phyloP scores from a whole-genome alignment of 331 rosid species.

The Erythrophleum ivorense region DNA sequence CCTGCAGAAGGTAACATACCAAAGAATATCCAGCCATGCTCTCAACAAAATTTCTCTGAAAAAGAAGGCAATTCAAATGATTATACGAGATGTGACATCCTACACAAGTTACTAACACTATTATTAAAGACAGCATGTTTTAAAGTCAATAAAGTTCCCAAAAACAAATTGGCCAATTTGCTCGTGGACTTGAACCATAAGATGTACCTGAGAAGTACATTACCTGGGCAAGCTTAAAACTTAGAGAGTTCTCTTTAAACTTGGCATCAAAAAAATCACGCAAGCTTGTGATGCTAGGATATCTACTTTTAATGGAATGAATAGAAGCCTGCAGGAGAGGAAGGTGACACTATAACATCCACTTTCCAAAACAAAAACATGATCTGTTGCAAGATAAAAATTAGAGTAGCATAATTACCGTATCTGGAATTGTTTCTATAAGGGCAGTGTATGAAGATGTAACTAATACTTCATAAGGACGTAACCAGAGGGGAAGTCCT shows the following conservation, averaged over 20 bases:
- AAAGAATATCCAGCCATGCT: slow-evolving; percentile 99
- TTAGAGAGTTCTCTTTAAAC: slow-evolving; percentile 86
- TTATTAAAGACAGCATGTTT: no score
- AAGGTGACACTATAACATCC: no score
- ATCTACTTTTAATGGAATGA: slow-evolving; percentile 93
- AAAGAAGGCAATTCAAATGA: no score
- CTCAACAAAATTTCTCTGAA: slow-evolving; percentile 96
- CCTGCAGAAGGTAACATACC: slow-evolving; percentile 97
- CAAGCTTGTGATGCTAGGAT: slow-evolving; percentile 77
- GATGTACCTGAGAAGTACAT: no score
- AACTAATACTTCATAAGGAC: slow-evolving; percentile 93
- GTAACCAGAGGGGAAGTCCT: slow-evolving; percentile 98
- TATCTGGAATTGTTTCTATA: slow-evolving; percentile 96
- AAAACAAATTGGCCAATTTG: no score
- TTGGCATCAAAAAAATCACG: slow-evolving; percentile 90
- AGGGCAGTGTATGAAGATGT: slow-evolving; percentile 95
- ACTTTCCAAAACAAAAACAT: no score
- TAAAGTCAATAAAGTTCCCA: no score
- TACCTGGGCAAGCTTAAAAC: slow-evolving; percentile 99
- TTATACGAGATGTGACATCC: no score
- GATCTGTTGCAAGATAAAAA: no score
- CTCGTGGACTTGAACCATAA: no score
- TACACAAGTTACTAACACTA: no score
- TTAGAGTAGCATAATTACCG: slow-evolving; percentile 69
- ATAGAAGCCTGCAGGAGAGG: slow-evolving; percentile 95